Percentiles rank a stretch among this genome's conserved stretches.
Evolutionary conservation across 768 basidiomycete species (phyloP).

Genomic region (Exsudoporus frostii): DNA sequence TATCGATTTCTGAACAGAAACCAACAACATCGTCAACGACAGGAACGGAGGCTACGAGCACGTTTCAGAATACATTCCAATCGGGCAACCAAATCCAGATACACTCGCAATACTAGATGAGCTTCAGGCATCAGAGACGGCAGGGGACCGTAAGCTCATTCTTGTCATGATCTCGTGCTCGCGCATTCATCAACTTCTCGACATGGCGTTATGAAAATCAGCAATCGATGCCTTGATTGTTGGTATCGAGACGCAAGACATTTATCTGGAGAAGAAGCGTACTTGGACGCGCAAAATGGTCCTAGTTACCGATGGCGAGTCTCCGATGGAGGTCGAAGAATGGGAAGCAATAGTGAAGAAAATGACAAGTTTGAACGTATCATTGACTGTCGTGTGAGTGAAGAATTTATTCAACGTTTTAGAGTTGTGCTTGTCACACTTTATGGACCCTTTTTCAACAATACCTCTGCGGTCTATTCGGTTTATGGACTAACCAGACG

Average conservation of each 20-base stretch:
- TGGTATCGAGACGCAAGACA: slow-evolving; percentile 73
- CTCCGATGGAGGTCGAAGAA: slow-evolving; percentile 66
- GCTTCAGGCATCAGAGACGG: slow-evolving; percentile 50
- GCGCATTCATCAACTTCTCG: neutral
- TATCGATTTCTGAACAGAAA: slow-evolving; percentile 40
- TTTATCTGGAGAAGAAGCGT: slow-evolving; percentile 64
- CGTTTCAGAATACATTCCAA: slow-evolving; percentile 66
- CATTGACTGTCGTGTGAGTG: slow-evolving; percentile 69
- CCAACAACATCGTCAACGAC: slow-evolving; percentile 60
- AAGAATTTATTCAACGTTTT: neutral
- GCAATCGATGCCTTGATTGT: slow-evolving; percentile 89
- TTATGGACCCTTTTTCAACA: neutral
- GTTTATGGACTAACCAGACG: neutral
- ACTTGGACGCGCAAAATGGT: slow-evolving; percentile 85
- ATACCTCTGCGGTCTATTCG: neutral
- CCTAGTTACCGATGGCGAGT: slow-evolving; percentile 83
- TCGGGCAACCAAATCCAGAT: slow-evolving; percentile 59
- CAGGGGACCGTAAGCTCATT: slow-evolving; percentile 61
- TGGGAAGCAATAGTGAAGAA: slow-evolving; percentile 69
- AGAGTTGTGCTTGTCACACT: neutral
- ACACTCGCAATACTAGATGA: slow-evolving; percentile 66
- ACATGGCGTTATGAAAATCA: slow-evolving; percentile 24
- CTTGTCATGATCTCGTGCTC: neutral
- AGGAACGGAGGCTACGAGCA: slow-evolving; percentile 70
- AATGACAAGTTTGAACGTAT: slow-evolving; percentile 57